Base-by-base conservation (phyloP, 176 grass and related monocot genomes). In the Tuctoria greenei region DNA sequence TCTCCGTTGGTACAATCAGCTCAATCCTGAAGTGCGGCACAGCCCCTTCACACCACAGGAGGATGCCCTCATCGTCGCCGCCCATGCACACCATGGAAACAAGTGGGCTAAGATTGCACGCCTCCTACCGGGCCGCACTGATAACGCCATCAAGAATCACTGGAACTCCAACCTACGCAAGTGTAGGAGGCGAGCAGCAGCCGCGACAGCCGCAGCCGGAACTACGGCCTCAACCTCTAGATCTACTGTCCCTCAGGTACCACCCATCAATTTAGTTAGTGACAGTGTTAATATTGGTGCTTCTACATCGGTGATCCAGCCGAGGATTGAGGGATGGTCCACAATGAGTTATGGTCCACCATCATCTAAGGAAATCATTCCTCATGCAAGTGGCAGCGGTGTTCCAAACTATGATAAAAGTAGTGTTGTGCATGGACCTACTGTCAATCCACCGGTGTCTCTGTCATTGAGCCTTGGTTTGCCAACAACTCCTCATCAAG, bases 71-170 rank as follows among this genome's bases (percentile, higher is more conserved):
- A 81, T 85, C 51, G 8, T 84, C 66, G 26, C 47, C 20, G 74
- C 89, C 25, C 79, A 92, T 12, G 59, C 78, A 0, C 74, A 34
- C 71, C 61, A 72, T 27, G 89, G 90, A 10, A 92, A 92, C 79
- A 92, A 83, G 89, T 92, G 89, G 89, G 86, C 89, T 37, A 51
- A 79, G 70, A 92, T 92, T 47, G 89, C 89, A n/a, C 85, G 89
- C 47, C 82, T 83, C 49, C 74, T 92, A n/a, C 85, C 78, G 16
- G 89, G 89, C 16, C 89, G 89, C 64, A 88, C 89, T 16, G 89
- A 92, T 59, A 88, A 92, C 79, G 67, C 89, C 74, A 81, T 91
- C 78, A 91, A 91, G 85, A 91, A 91, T 69, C 89, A 91, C 69
- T 91, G 89, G 89, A 91, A 91, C 69, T 85, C 85, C 51, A 91